Conservation (phyloP, 2,329 filamentous ascomycete genomes). For the Ceratocystis variospora region DNA sequence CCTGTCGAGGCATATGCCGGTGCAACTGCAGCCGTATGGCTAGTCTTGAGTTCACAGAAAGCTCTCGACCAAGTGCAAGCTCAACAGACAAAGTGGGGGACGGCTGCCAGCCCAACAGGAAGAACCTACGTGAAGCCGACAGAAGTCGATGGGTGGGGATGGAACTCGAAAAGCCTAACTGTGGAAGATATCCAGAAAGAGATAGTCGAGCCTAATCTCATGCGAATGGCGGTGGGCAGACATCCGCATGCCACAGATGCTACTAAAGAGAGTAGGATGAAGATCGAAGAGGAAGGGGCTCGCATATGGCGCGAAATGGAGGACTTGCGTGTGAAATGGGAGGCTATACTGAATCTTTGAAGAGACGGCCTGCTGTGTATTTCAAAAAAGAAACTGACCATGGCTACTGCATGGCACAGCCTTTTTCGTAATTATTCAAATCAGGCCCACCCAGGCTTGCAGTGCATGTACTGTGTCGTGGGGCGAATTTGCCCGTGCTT, state of each 20-base stretch:
- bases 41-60: constrained; percentile 54
- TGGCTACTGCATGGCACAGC: background rate
- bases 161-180: constrained; percentile 31
- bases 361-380: background rate
- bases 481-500: background rate
- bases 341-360: constrained; percentile 25
- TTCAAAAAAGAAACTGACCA: background rate
- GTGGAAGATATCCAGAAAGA: constrained; percentile 30
- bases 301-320: constrained; percentile 60
- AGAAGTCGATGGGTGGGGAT: constrained; percentile 79
- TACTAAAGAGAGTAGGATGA: constrained; percentile 44
- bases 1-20: constrained; percentile 60
- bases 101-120: constrained; percentile 46
- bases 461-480: background rate
- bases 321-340: constrained; percentile 53
- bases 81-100: constrained; percentile 68
- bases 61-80: constrained; percentile 43
- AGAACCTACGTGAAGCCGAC: constrained; percentile 55
- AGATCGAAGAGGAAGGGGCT: constrained; percentile 49
- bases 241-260: constrained; percentile 44
- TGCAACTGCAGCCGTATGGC: constrained; percentile 62
- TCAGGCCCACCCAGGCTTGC: background rate
- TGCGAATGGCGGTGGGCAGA: constrained; percentile 42
- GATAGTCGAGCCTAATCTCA: constrained; percentile 30
- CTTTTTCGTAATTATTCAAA: background rate